Evolutionary conservation across 352 stramenopile genomes (phyloP).

Genomic region (Salisapilia sapeloensis): DNA sequence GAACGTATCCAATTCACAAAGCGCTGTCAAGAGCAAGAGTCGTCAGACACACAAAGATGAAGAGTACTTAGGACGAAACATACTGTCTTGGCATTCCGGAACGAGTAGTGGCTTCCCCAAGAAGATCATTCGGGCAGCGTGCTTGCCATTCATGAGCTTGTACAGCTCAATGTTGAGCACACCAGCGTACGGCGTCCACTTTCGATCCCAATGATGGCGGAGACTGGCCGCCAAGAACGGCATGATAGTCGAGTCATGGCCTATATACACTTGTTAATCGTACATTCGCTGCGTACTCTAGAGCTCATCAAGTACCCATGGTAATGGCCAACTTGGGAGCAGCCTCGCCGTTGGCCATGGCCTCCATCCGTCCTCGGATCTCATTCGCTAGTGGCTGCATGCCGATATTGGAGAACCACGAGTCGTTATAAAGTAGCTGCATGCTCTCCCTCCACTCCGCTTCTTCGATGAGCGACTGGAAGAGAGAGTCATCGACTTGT

Average conservation of each 20-base stretch:
- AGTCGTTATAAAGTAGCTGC: conserved; percentile 61
- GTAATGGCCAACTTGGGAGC: conserved; percentile 52
- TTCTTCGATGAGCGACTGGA: conserved; percentile 60
- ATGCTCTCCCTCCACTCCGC: conserved; percentile 46
- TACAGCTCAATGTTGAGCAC: conserved; percentile 67
- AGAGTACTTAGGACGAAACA: conserved; percentile 3
- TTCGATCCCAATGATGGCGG: conserved; percentile 61
- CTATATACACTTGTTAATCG: conserved; percentile 9
- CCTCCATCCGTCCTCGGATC: conserved; percentile 42
- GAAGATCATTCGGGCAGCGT: conserved; percentile 53
- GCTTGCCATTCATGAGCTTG: conserved; percentile 40
- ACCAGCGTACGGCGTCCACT: conserved; percentile 71
- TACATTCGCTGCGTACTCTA: not conserved
- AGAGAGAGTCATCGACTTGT: conserved; percentile 50
- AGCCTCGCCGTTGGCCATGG: conserved; percentile 14
- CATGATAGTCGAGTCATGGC: conserved; percentile 78
- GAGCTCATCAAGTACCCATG: conserved; percentile 29
- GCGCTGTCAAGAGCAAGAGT: conserved; percentile 5
- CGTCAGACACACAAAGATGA: not conserved
- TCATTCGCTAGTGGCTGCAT: conserved; percentile 74
- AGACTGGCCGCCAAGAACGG: conserved; percentile 54
- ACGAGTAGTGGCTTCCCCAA: conserved; percentile 50
- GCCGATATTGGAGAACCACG: conserved; percentile 63
- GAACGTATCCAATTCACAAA: conserved; percentile 52
- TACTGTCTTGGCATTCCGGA: conserved; percentile 60